Conservation (phyloP, 1,284 basidiomycete species). For the Ustilago trichophora region DNA sequence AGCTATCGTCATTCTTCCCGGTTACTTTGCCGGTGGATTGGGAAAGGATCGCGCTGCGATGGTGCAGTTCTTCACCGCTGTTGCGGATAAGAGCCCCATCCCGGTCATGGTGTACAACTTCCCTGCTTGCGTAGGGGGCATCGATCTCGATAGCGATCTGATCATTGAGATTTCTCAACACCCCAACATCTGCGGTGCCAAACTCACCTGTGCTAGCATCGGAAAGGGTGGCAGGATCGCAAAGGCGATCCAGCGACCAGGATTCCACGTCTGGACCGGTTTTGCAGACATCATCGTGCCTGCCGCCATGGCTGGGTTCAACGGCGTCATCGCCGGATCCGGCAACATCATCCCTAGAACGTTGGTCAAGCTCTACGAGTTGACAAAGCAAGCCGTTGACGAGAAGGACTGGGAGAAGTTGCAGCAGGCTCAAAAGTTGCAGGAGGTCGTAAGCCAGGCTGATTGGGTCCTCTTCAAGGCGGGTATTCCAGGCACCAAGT, state of each 20-base stretch:
- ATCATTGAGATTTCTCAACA: constrained; percentile 82
- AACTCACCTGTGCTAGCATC: constrained; percentile 84
- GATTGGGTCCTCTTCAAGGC: constrained; percentile 82
- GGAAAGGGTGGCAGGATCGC: constrained; percentile 87
- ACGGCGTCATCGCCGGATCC: constrained; percentile 48
- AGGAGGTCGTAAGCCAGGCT: constrained; percentile 80
- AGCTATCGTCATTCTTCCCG: constrained; percentile 81
- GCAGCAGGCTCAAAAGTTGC: constrained; percentile 77
- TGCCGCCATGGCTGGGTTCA: constrained; percentile 37
- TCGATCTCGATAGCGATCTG: constrained; percentile 85
- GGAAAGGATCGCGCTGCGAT: constrained; percentile 73
- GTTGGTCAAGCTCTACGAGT: constrained; percentile 74
- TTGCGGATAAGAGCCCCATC: constrained; percentile 79
- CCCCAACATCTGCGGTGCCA: constrained; percentile 87
- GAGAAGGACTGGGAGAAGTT: constrained; percentile 66
- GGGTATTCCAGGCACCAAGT: constrained; percentile 84
- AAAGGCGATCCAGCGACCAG: constrained; percentile 70
- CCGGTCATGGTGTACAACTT: constrained; percentile 92
- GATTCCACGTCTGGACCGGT: constrained; percentile 43
- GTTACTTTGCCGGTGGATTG: constrained; percentile 83
- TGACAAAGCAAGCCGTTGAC: constrained; percentile 69
- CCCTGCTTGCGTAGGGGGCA: constrained; percentile 75
- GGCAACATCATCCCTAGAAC: constrained; percentile 70
- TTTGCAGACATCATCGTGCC: constrained; percentile 49
- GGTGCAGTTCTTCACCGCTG: constrained; percentile 80